Percentiles rank a stretch among this genome's conserved stretches.
Evolutionary conservation across 805 yeast genomes (phyloP).

Genomic region (Phaffomyces opuntiae): DNA sequence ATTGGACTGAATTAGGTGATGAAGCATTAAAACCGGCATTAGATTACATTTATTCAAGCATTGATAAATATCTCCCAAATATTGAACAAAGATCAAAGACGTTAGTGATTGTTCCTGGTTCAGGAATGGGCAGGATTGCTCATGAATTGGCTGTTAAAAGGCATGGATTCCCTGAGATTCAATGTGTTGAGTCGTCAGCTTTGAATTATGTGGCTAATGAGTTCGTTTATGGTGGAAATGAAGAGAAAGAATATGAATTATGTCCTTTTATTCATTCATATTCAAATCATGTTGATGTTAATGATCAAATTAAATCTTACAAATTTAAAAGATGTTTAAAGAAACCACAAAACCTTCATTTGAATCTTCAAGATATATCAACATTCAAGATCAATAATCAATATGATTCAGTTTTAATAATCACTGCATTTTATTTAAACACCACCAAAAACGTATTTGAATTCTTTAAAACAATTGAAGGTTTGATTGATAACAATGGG

Average conservation of each 20-base stretch:
- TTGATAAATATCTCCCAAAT: constrained; percentile 26
- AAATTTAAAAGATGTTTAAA: constrained; percentile 21
- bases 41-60: constrained; percentile 40
- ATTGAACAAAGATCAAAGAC: constrained; percentile 31
- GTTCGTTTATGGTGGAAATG: constrained; percentile 36
- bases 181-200: constrained; percentile 70
- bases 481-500: constrained; percentile 38
- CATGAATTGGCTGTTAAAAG: constrained; percentile 43
- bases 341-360: constrained; percentile 41
- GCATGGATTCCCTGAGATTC: constrained; percentile 41
- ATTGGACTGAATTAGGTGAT: constrained; percentile 54
- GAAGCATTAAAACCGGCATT: constrained; percentile 47
- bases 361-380: constrained; percentile 60
- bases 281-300: constrained; percentile 49
- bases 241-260: constrained; percentile 15
- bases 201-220: constrained; percentile 68
- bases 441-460: constrained; percentile 84
- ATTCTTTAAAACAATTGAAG: constrained; percentile 60
- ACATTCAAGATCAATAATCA: constrained; percentile 32
- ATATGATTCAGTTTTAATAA: constrained; percentile 45
- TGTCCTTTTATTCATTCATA: constrained; percentile 58
- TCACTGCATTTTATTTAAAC: constrained; percentile 76
- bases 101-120: constrained; percentile 72
- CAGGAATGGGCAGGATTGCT: constrained; percentile 78
- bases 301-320: constrained; percentile 45